Evolutionary conservation across 495 filamentous ascomycete species (phyloP).

Genomic region (Evernia prunastri): DNA sequence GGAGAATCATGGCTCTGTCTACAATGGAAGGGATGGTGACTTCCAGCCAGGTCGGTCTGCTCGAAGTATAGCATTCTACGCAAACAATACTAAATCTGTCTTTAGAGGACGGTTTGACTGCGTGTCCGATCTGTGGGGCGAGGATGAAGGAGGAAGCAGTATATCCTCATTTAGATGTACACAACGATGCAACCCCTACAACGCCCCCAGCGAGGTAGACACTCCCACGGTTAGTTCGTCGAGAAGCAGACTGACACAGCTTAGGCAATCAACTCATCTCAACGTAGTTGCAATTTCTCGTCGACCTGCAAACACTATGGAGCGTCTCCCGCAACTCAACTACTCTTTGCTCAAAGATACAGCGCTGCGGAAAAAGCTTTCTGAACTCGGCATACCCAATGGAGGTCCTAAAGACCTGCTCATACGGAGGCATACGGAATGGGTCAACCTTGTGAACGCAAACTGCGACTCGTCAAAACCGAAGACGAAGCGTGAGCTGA

Average conservation of each 20-base stretch:
- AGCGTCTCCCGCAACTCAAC: slow-evolving; percentile 67
- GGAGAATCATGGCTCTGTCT: slow-evolving; percentile 26
- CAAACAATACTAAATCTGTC: slow-evolving; percentile 6
- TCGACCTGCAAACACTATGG: slow-evolving; percentile 34
- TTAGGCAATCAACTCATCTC: slow-evolving; percentile 14
- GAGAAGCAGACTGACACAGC: slow-evolving; percentile 3
- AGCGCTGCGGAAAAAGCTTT: slow-evolving; percentile 69
- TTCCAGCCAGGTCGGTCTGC: slow-evolving; percentile 10
- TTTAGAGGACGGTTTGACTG: slow-evolving; percentile 64
- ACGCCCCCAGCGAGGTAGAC: slow-evolving; percentile 10
- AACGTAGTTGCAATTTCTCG: slow-evolving; percentile 19
- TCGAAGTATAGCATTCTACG: background rate
- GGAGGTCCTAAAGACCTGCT: slow-evolving; percentile 59
- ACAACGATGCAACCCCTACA: slow-evolving; percentile 12
- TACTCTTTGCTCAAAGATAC: slow-evolving; percentile 76
- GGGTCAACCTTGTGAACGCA: slow-evolving; percentile 93
- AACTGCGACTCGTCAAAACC: slow-evolving; percentile 80
- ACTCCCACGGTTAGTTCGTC: background rate
- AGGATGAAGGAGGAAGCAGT: slow-evolving; percentile 73
- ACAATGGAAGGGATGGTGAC: slow-evolving; percentile 31
- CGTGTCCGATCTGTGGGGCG: slow-evolving; percentile 73
- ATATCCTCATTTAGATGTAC: slow-evolving; percentile 67
- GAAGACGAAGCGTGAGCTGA: slow-evolving; percentile 60
- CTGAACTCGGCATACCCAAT: slow-evolving; percentile 73
- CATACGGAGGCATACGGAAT: slow-evolving; percentile 80